These are phyloP conservation scores for Panaeolus cyanescens DNA, from an alignment of 768 basidiomycete species.

Conservation along the genomic window DNA sequence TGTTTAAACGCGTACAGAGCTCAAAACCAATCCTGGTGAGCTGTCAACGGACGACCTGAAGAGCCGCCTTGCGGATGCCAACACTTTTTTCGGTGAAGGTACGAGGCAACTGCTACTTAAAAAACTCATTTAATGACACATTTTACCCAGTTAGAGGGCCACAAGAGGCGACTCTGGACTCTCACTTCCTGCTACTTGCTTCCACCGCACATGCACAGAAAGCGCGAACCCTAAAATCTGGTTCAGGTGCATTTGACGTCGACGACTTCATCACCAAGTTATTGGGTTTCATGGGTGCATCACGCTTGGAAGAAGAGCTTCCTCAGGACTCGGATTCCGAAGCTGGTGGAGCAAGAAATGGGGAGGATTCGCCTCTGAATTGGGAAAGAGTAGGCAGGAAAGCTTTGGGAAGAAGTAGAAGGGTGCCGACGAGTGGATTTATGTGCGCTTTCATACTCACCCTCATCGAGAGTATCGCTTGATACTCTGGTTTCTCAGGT, in stretches of 20 bases:
- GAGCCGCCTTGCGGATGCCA: constrained; percentile 55
- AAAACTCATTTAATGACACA: neutral
- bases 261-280: constrained; percentile 87
- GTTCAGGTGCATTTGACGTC: constrained; percentile 85
- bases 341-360: constrained; percentile 40
- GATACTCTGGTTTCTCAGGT: constrained; percentile 54
- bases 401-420: constrained; percentile 76
- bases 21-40: constrained; percentile 56
- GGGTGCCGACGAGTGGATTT: constrained; percentile 83
- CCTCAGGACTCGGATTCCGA: constrained; percentile 46
- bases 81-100: constrained; percentile 72
- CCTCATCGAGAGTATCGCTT: neutral
- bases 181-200: constrained; percentile 73
- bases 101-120: constrained; percentile 6
- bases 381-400: constrained; percentile 90
- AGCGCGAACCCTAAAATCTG: constrained; percentile 90
- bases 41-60: constrained; percentile 57
- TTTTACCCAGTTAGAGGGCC: constrained; percentile 67
- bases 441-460: constrained; percentile 58
- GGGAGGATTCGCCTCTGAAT: constrained; percentile 57
- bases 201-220: constrained; percentile 82
- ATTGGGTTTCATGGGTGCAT: constrained; percentile 66
- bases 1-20: constrained; percentile 27
- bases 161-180: constrained; percentile 90
- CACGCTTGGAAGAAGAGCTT: constrained; percentile 41